phyloP scores from a whole-genome alignment of 2,329 filamentous ascomycete species.

The Hirsutella minnesotensis region DNA sequence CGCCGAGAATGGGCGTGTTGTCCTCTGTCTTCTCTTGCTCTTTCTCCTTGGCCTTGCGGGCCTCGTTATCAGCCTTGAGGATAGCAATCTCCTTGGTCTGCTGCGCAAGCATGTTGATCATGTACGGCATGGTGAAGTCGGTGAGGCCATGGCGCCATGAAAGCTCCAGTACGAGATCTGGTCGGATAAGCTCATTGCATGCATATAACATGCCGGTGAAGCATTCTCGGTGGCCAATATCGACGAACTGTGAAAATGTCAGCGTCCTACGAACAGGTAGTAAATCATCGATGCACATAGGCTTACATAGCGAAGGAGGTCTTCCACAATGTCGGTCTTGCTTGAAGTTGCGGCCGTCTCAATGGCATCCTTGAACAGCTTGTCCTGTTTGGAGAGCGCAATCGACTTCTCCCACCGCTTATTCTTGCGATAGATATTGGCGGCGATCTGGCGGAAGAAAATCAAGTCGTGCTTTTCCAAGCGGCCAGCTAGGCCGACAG shows the following conservation, averaged over 20 bases:
- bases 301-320: constrained; percentile 93
- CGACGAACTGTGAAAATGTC: constrained; percentile 64
- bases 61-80: constrained; percentile 93
- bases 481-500: constrained; percentile 79
- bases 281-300: not conserved
- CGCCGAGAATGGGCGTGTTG: constrained; percentile 84
- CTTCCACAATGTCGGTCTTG: constrained; percentile 88
- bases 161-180: constrained; percentile 86
- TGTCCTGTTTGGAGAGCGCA: constrained; percentile 94
- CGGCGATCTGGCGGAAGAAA: constrained; percentile 98
- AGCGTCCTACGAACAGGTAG: too few species aligned
- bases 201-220: constrained; percentile 99
- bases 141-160: constrained; percentile 92
- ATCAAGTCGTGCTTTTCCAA: constrained; percentile 96
- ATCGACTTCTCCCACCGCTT: constrained; percentile 99
- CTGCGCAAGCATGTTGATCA: constrained; percentile 95
- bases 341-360: constrained; percentile 89
- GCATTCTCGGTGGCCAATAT: constrained; percentile 97
- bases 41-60: constrained; percentile 67
- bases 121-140: constrained; percentile 99
- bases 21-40: constrained; percentile 76
- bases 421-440: constrained; percentile 98
- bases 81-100: constrained; percentile 75
- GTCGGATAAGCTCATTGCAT: constrained; percentile 92
- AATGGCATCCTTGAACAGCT: constrained; percentile 98